Evolutionary conservation across 2,329 filamentous ascomycete species (phyloP).

Genomic region (Diaporthe helianthi): DNA sequence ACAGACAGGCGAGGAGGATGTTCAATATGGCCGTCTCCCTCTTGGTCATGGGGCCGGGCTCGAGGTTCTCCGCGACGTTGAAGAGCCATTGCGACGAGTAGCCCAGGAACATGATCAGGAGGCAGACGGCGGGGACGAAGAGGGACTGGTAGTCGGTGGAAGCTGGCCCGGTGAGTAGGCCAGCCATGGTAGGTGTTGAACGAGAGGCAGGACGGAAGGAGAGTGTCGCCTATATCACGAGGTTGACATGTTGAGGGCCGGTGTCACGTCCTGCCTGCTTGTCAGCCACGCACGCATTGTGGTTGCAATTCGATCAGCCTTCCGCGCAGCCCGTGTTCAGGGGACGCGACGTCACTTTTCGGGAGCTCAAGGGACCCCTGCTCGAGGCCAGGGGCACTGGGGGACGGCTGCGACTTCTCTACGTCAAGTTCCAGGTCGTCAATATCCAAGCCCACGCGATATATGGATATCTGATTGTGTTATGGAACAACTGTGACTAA

Average conservation of each 20-base stretch:
- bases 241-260: background rate
- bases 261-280: background rate
- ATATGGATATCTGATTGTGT: too few relatives aligned
- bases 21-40: slow-evolving; percentile 71
- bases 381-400: background rate
- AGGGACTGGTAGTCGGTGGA: slow-evolving; percentile 58
- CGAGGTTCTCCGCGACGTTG: slow-evolving; percentile 61
- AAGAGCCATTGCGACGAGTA: slow-evolving; percentile 79
- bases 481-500: too few relatives aligned
- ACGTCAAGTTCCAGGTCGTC: too few relatives aligned
- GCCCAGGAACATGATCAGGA: slow-evolving; percentile 72
- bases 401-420: background rate
- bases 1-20: slow-evolving; percentile 65
- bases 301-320: slow-evolving; percentile 2
- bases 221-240: background rate
- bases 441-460: background rate
- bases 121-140: slow-evolving; percentile 72
- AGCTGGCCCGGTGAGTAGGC: slow-evolving; percentile 45
- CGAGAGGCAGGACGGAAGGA: background rate
- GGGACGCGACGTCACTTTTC: slow-evolving; percentile 9
- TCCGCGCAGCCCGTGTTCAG: slow-evolving; percentile 1
- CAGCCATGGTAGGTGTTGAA: slow-evolving; percentile 28
- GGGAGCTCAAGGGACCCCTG: background rate
- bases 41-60: slow-evolving; percentile 65
- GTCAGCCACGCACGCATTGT: slow-evolving; percentile 11